Conservation (phyloP, 305 asterid genomes). For the Ilex paraguariensis region DNA sequence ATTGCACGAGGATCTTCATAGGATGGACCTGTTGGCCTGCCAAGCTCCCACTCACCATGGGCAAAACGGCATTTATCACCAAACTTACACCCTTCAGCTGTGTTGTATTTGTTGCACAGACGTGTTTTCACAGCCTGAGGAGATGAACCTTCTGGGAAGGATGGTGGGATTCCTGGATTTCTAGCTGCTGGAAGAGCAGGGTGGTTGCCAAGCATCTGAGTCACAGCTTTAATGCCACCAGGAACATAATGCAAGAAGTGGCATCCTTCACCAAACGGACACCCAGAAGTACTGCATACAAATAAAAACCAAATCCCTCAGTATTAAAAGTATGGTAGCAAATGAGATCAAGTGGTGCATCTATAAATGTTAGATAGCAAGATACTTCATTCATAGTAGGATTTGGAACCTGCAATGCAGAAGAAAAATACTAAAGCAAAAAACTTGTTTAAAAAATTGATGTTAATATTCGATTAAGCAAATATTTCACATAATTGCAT, state of each 20-base stretch:
- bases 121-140: constrained; percentile 38
- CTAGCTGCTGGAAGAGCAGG: constrained; percentile 38
- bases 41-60: constrained; percentile 51
- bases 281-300: constrained; percentile 39
- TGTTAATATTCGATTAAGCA: too few species aligned
- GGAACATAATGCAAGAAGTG: constrained; percentile 52
- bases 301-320: not conserved
- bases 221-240: constrained; percentile 48
- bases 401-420: too few species aligned
- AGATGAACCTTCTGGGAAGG: constrained; percentile 35
- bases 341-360: too few species aligned
- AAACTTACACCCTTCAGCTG: constrained; percentile 50
- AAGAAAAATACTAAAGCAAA: too few species aligned
- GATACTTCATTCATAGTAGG: too few species aligned
- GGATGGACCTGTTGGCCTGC: constrained; percentile 25
- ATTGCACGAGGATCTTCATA: constrained; percentile 32
- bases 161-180: constrained; percentile 24
- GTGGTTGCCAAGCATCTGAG: constrained; percentile 47
- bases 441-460: too few species aligned
- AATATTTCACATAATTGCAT: too few species aligned
- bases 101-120: constrained; percentile 35
- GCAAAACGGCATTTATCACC: constrained; percentile 49
- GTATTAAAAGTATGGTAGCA: too few species aligned
- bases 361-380: too few species aligned
- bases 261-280: constrained; percentile 50